phyloP scores from a whole-genome alignment of 495 filamentous ascomycete genomes.

The Lepidopterella palustris region DNA sequence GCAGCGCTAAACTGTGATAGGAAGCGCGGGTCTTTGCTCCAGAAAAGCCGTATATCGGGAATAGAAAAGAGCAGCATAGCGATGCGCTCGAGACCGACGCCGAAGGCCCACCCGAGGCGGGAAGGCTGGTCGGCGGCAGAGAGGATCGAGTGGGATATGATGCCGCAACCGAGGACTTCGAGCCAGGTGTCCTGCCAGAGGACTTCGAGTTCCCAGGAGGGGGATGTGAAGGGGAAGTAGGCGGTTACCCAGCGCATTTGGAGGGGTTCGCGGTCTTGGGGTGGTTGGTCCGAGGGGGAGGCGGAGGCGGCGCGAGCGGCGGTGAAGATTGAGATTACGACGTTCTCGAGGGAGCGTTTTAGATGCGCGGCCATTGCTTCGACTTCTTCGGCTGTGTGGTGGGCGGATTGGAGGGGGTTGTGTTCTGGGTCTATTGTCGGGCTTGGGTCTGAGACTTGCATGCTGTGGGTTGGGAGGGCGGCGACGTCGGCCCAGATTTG shows the following conservation, averaged over 20 bases:
- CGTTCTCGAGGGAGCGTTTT: conserved; percentile 79
- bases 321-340: conserved; percentile 84
- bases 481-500: conserved; percentile 51
- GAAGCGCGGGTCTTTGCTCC: conserved; percentile 80
- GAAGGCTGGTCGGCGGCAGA: conserved; percentile 67
- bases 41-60: conserved; percentile 96
- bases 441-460: conserved; percentile 78
- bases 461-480: conserved; percentile 68
- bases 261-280: conserved; percentile 54
- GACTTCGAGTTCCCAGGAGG: conserved; percentile 93
- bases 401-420: conserved; percentile 71
- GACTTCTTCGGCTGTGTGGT: conserved; percentile 68
- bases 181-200: conserved; percentile 94
- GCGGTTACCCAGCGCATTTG: conserved; percentile 91
- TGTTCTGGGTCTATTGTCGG: conserved; percentile 69
- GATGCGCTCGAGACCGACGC: conserved; percentile 84
- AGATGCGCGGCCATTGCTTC: conserved; percentile 80
- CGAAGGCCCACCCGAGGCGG: conserved; percentile 91
- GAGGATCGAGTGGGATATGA: conserved; percentile 73
- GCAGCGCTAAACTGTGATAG: conserved; percentile 60
- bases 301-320: conserved; percentile 63
- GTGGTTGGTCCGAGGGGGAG: conserved; percentile 42
- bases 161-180: conserved; percentile 89
- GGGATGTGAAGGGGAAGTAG: conserved; percentile 93
- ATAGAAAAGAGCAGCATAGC: conserved; percentile 96